These are phyloP conservation scores for Parietichytrium sp. DNA, from an alignment of 108 stramenopile genomes.

Conservation along the genomic window DNA sequence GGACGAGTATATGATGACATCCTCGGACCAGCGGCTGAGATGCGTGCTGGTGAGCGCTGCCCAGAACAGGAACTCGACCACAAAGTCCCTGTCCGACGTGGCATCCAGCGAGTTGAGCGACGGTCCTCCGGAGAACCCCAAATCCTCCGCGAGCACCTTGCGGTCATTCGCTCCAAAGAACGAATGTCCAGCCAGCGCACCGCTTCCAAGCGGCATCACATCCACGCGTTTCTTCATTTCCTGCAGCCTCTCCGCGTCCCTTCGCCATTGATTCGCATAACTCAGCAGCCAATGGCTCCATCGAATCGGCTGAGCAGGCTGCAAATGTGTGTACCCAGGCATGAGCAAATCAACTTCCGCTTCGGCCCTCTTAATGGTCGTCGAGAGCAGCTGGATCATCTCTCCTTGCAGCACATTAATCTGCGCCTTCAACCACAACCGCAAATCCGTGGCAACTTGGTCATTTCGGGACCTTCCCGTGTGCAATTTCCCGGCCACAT, in stretches of 20 bases:
- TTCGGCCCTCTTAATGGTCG: conserved; percentile 70
- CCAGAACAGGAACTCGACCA: conserved; percentile 97
- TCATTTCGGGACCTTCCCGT: conserved; percentile 95
- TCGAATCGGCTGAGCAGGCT: conserved; percentile 91
- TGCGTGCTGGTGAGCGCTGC: conserved; percentile 82
- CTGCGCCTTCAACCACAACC: conserved; percentile 87
- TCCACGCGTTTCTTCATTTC: conserved; percentile 84
- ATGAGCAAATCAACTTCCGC: conserved; percentile 86
- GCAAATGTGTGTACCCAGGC: conserved; percentile 98
- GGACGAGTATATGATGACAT: conserved; percentile 87
- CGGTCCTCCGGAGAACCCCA: conserved; percentile 84
- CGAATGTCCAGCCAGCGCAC: conserved; percentile 96
- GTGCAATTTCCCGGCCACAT: conserved; percentile 89
- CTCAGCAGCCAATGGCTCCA: conserved; percentile 94
- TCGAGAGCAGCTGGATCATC: conserved; percentile 66
- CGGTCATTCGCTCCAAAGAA: conserved; percentile 88
- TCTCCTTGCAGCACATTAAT: conserved; percentile 57
- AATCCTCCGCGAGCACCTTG: conserved; percentile 78
- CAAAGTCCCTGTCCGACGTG: conserved; percentile 97
- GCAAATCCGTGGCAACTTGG: conserved; percentile 94
- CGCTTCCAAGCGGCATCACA: conserved; percentile 88
- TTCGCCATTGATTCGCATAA: conserved; percentile 80
- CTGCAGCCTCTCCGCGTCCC: conserved; percentile 87
- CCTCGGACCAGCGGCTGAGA: conserved; percentile 94
- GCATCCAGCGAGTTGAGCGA: conserved; percentile 91